Percentiles rank a stretch among this genome's conserved stretches.
These are phyloP conservation scores for Fusarium drepaniforme DNA, from an alignment of 2,329 filamentous ascomycete genomes.

Conservation along the genomic window DNA sequence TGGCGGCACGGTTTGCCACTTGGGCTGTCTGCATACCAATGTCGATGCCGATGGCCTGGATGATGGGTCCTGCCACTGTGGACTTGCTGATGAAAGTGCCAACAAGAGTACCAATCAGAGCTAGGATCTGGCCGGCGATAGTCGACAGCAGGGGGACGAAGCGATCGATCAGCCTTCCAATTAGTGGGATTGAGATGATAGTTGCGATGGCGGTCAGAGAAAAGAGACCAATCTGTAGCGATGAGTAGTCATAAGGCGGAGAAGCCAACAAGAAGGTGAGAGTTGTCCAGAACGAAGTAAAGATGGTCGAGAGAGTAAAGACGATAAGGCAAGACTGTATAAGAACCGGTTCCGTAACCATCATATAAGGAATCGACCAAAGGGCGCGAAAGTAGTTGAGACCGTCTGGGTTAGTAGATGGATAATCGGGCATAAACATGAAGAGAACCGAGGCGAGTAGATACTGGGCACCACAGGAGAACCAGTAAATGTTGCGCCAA, in stretches of 20 bases:
- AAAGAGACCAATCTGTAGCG: constrained; percentile 80
- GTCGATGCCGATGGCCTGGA: constrained; percentile 79
- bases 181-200: constrained; percentile 76
- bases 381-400: constrained; percentile 76
- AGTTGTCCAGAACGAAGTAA: constrained; percentile 71
- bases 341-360: constrained; percentile 75
- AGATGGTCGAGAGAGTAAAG: constrained; percentile 67
- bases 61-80: constrained; percentile 76
- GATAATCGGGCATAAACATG: constrained; percentile 85
- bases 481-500: constrained; percentile 86
- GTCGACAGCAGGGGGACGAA: constrained; percentile 77
- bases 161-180: constrained; percentile 76
- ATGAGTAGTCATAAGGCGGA: constrained; percentile 75
- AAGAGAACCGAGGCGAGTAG: constrained; percentile 74
- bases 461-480: constrained; percentile 78
- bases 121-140: constrained; percentile 69
- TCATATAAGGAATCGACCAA: constrained; percentile 72
- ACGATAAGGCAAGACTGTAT: constrained; percentile 77
- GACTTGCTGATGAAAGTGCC: constrained; percentile 77
- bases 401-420: constrained; percentile 75
- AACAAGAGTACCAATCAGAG: constrained; percentile 71
- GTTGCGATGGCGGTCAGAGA: constrained; percentile 80
- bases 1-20: constrained; percentile 77
- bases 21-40: constrained; percentile 80
- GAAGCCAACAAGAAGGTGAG: constrained; percentile 83